phyloP scores from a whole-genome alignment of 148 eudicot species.

The Vaccinium corymbosum region DNA sequence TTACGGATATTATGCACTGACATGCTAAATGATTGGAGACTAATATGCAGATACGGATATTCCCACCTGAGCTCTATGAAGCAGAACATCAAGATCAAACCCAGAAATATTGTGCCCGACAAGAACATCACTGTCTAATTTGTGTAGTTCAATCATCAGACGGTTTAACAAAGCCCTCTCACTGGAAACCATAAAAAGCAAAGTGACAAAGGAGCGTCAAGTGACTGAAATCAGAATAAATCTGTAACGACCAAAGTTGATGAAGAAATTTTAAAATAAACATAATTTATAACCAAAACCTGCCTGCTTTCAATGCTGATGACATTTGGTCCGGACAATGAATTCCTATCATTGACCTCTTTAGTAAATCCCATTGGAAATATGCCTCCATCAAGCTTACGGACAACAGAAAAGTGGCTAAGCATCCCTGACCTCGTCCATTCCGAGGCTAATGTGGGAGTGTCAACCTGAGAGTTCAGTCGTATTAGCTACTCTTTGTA shows the following conservation, averaged over 20 bases:
- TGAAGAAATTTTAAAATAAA: not conserved
- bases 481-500: slow-evolving; percentile 10
- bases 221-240: slow-evolving; percentile 3
- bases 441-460: slow-evolving; percentile 75
- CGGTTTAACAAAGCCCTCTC: slow-evolving; percentile 86
- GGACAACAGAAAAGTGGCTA: slow-evolving; percentile 78
- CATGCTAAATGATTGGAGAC: not conserved
- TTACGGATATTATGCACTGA: not conserved
- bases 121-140: slow-evolving; percentile 87
- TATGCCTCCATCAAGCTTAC: slow-evolving; percentile 88
- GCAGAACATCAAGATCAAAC: slow-evolving; percentile 91
- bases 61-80: slow-evolving; percentile 87
- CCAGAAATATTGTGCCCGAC: slow-evolving; percentile 99
- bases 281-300: slow-evolving; percentile 16
- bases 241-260: not conserved
- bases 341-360: slow-evolving; percentile 65
- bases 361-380: slow-evolving; percentile 76
- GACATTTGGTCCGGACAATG: slow-evolving; percentile 59
- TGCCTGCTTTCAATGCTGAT: slow-evolving; percentile 76
- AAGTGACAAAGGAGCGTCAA: not conserved
- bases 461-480: slow-evolving; percentile 65
- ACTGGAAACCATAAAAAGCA: slow-evolving; percentile 38
- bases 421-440: slow-evolving; percentile 82
- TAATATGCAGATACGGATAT: not conserved
- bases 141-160: slow-evolving; percentile 82